Conservation (phyloP, 2,329 filamentous ascomycete genomes). For the Setomelanomma holmii region DNA sequence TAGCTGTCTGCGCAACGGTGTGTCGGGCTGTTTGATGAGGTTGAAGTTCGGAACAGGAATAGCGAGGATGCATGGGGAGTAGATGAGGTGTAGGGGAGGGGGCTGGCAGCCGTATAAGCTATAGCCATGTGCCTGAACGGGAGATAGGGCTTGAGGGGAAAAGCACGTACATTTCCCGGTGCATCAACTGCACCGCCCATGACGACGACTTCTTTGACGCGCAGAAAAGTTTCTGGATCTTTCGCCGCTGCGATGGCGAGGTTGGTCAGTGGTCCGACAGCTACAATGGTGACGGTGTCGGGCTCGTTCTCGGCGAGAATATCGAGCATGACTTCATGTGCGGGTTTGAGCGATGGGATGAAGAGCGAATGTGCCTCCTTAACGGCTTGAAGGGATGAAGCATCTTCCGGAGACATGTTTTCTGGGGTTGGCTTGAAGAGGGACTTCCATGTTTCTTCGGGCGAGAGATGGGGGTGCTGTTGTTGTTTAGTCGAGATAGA, state of each 20-base stretch:
- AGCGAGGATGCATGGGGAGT: constrained; percentile 18
- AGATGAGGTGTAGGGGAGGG: constrained; percentile 27
- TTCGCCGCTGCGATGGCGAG: constrained; percentile 85
- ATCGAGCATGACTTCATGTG: constrained; percentile 88
- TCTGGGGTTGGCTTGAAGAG: constrained; percentile 50
- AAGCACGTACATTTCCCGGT: constrained; percentile 71
- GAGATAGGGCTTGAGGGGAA: not conserved
- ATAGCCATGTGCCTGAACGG: constrained; percentile 5
- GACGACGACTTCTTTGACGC: constrained; percentile 87
- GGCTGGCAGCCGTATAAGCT: constrained; percentile 24
- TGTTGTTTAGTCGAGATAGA: constrained; percentile 5
- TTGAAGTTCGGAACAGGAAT: constrained; percentile 45
- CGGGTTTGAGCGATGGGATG: constrained; percentile 73
- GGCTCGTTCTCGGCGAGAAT: constrained; percentile 81
- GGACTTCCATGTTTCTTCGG: constrained; percentile 56
- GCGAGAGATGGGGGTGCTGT: constrained; percentile 58
- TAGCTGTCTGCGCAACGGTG: constrained; percentile 38
- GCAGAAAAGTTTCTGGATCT: constrained; percentile 87
- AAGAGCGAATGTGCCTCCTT: constrained; percentile 63
- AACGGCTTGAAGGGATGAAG: constrained; percentile 45
- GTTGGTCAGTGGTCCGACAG: constrained; percentile 92
- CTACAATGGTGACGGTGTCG: constrained; percentile 87
- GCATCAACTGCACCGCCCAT: constrained; percentile 89
- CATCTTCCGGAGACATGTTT: constrained; percentile 40
- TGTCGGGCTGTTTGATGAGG: constrained; percentile 49